phyloP scores from a whole-genome alignment of 805 yeast genomes.

The Pichia membranifaciens region DNA sequence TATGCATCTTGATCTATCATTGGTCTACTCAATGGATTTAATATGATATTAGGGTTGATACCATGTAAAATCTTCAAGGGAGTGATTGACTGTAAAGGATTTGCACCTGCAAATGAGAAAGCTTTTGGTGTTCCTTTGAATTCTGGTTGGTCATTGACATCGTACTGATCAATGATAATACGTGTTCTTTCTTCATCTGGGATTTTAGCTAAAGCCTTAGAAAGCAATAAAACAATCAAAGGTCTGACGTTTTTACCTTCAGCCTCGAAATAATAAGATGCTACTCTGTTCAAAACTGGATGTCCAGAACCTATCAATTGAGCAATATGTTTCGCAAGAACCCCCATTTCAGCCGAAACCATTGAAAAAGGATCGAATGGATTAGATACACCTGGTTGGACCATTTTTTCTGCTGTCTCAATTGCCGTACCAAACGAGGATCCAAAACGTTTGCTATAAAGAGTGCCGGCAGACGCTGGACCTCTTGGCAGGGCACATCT shows the following conservation, averaged over 20 bases:
- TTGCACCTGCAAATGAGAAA: constrained; percentile 53
- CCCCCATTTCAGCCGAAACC: constrained; percentile 90
- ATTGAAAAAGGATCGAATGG: constrained; percentile 81
- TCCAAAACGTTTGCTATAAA: constrained; percentile 13
- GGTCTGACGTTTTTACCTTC: constrained; percentile 97
- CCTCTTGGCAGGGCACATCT: not conserved
- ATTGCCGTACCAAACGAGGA: constrained; percentile 50
- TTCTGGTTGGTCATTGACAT: constrained; percentile 61
- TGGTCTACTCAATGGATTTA: constrained; percentile 80
- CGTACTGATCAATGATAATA: constrained; percentile 53
- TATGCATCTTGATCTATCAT: constrained; percentile 62
- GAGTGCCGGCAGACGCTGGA: not conserved
- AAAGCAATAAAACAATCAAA: constrained; percentile 71
- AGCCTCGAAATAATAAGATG: constrained; percentile 92
- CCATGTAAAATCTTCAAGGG: constrained; percentile 86
- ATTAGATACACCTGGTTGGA: constrained; percentile 50
- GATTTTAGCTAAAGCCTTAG: constrained; percentile 73
- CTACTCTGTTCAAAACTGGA: constrained; percentile 84
- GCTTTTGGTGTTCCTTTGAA: constrained; percentile 52
- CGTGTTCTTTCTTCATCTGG: constrained; percentile 66
- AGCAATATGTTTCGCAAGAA: constrained; percentile 81
- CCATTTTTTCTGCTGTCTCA: constrained; percentile 67
- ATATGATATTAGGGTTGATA: constrained; percentile 73
- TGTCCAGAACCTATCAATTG: constrained; percentile 86
- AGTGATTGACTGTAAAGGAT: constrained; percentile 59